Base-by-base conservation (phyloP, 208 protist genomes). In the Lotmaria passim region DNA sequence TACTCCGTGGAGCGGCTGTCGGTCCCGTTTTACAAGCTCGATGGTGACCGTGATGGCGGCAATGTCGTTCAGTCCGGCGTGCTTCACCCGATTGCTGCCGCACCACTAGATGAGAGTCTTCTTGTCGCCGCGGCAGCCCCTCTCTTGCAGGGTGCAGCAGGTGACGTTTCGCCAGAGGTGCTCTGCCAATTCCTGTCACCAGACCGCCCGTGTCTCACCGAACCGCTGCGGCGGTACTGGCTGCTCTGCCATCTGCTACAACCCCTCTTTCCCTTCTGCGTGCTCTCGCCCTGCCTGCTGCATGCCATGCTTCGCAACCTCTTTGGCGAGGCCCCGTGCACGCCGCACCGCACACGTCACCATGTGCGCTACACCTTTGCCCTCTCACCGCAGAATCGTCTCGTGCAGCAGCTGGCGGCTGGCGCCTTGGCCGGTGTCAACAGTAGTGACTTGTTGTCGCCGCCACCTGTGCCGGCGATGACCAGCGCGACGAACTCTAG, bases 361-460 rank as follows among this genome's bases (percentile, higher is more conserved):
- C 68, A 60, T 39, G 59, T 73, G 10, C 68, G 68, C 31, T 73
- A 73, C 68, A 67, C 58, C 57, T 73, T 73, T 53, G 68, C 44
- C 14, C 51, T 73, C 30, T 53, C 68, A 17, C 68, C 61, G 4
- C 57, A 65, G 34, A 39, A 24, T 62, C 5, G 39, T 24, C 36
- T 51, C 39, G 24, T n/a, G n/a, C n/a, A n/a, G n/a, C 57, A 62
- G 28, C 57, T 62, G 39, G 57, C 57, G 2, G 57, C 36, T 1
- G 57, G 57, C 2, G 41, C 41, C 7, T 24, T 62, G 5, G 26
- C 26, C 15, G 38, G 7, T 30, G 23, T 12, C 55, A 61, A 41
- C 57, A 60, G 12, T 10, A 31, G 33, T n/a, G 21, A 21, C 21
- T n/a, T n/a, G n/a, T n/a, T n/a, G n/a, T n/a, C n/a, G n/a, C n/a